Evolutionary conservation across 495 filamentous ascomycete genomes (phyloP).

Genomic region (Astrothelium subdiscretum): DNA sequence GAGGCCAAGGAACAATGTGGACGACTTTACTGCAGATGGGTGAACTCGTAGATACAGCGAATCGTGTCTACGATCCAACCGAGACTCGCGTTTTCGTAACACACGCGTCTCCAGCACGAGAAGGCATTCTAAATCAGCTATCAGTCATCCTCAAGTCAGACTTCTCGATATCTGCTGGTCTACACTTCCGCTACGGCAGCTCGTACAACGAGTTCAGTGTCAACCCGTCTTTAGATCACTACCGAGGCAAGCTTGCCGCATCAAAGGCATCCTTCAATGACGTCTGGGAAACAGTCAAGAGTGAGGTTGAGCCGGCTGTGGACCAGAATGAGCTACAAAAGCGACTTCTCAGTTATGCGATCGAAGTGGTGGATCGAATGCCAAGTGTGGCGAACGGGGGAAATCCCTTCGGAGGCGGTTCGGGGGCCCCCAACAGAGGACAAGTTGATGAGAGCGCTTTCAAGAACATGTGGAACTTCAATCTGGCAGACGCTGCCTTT

Average conservation of each 20-base stretch:
- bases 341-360: conserved; percentile 74
- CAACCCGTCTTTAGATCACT: conserved; percentile 95
- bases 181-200: conserved; percentile 97
- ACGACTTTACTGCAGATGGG: conserved; percentile 97
- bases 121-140: conserved; percentile 94
- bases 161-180: conserved; percentile 93
- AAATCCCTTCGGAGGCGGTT: conserved; percentile 87
- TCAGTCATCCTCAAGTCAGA: conserved; percentile 97
- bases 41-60: conserved; percentile 94
- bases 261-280: conserved; percentile 98
- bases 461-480: conserved; percentile 99
- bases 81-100: conserved; percentile 98
- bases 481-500: conserved; percentile 93
- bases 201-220: conserved; percentile 99
- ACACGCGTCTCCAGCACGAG: conserved; percentile 90
- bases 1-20: conserved; percentile 99
- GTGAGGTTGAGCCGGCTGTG: conserved; percentile 88
- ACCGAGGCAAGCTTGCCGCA: conserved; percentile 97
- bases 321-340: conserved; percentile 86
- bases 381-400: conserved; percentile 85
- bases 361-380: conserved; percentile 92
- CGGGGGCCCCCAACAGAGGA: conserved; percentile 61
- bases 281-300: conserved; percentile 97
- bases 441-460: conserved; percentile 98
- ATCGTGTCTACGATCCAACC: conserved; percentile 94